Base-by-base conservation (phyloP, 2,329 filamentous ascomycete species). In the Dothistroma pini region DNA sequence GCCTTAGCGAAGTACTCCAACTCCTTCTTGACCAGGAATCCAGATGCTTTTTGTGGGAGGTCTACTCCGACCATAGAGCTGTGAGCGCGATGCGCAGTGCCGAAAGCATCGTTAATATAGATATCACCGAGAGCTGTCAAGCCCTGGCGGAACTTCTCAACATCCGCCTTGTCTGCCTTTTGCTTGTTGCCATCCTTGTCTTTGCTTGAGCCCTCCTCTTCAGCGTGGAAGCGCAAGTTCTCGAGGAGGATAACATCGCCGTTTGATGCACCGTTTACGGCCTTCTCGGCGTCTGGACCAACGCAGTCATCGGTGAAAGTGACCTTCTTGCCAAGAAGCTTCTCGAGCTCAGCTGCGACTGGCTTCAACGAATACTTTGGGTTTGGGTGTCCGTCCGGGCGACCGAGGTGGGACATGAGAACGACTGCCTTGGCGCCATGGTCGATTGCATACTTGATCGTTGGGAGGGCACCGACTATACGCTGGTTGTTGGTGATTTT, bases 21-120 rank as follows among this genome's bases (percentile, higher is more conserved):
- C 81, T 99, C 95, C 85, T 97, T 99, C 89, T 99, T 99, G 84
- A 99, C 92, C 74, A 99, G 87, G 88, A 97, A 99, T 66, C 95
- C 95, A 60, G 93, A 91, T 10, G 95, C 95, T 84, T 96, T 97
- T 79, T 97, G 91, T 70, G 93, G 93, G 54, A 99, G 89, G 69
- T 97, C 87, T 67, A 97, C 85, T 74, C 95, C 95, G 72, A 99
- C 95, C 95, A 99, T 99, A 78, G 93, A 97, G 79, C 92, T 97
- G 86, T 99, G 95, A 54, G 91, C 95, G 77, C 95, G 91, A 84
- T 99, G 95, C 63, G 95, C 95, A 64, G 95, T 99, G 78, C 95
- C 95, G 77, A 99, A 99, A 65, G 96, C 95, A 74, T 99, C 95
- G 80, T 99, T 99, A 86, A 99, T 88, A 81, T 91, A 99, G 73